Percentiles rank a stretch among this genome's conserved stretches.
Evolutionary conservation across 306 rosid species (phyloP).

Genomic region (Sindora glabra): DNA sequence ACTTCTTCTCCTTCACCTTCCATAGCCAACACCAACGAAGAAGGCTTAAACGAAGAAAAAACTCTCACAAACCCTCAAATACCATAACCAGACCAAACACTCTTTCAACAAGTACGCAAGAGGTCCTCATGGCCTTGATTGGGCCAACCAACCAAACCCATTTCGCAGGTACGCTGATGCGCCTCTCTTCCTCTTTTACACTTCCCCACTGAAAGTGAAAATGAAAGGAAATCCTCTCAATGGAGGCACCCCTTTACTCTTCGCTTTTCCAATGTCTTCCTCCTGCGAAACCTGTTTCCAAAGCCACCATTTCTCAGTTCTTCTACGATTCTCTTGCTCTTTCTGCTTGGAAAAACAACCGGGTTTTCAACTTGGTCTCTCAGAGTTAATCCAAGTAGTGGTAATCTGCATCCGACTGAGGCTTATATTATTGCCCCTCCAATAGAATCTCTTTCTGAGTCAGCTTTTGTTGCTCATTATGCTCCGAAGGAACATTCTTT

Average conservation of each 20-base stretch:
- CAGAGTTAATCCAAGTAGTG: constrained; percentile 90
- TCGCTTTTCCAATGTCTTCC: constrained; percentile 63
- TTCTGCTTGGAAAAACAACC: constrained; percentile 78
- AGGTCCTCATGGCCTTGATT: constrained; percentile 86
- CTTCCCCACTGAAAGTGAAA: constrained; percentile 27
- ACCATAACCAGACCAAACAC: constrained; percentile 83
- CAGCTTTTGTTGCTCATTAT: constrained; percentile 74
- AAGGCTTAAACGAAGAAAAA: constrained; percentile 26
- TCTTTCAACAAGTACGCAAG: constrained; percentile 54
- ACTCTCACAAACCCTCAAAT: constrained; percentile 53
- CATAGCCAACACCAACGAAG: constrained; percentile 7
- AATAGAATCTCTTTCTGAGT: constrained; percentile 30
- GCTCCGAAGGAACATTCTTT: constrained; percentile 84
- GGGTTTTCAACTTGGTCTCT: constrained; percentile 77
- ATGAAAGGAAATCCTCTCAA: not conserved
- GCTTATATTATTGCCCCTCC: constrained; percentile 66
- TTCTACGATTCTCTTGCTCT: constrained; percentile 76
- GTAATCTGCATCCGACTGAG: constrained; percentile 88
- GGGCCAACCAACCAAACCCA: constrained; percentile 98
- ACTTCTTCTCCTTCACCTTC: constrained; percentile 30
- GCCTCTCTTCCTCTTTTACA: constrained; percentile 70
- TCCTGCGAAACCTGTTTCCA: constrained; percentile 60
- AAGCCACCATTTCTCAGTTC: constrained; percentile 61
- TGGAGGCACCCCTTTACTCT: constrained; percentile 41
- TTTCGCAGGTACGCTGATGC: constrained; percentile 68